Conservation (phyloP, 2,329 filamentous ascomycete genomes). For the Plectosphaerella cucumerina region DNA sequence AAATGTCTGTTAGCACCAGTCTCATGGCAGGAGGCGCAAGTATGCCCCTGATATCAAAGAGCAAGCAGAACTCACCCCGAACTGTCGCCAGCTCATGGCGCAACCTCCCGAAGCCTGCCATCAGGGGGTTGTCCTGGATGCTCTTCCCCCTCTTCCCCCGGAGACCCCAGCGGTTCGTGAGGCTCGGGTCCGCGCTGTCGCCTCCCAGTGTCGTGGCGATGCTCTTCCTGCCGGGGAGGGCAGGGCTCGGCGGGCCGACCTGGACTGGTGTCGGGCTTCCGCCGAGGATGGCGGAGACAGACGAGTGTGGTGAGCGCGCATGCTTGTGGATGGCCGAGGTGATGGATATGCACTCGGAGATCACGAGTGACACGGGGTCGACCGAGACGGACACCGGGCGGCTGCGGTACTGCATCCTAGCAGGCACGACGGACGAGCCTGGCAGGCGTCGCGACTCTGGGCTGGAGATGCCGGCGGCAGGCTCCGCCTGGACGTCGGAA, state of each 20-base stretch:
- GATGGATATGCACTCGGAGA: constrained; percentile 97
- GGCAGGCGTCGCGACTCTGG: constrained; percentile 16
- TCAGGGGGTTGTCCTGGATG: constrained; percentile 95
- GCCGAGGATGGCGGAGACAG: constrained; percentile 90
- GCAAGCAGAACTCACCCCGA: constrained; percentile 52
- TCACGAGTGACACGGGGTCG: constrained; percentile 87
- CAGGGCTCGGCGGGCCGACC: constrained; percentile 42
- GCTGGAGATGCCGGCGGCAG: constrained; percentile 2
- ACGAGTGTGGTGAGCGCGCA: constrained; percentile 92
- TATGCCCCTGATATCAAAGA: background rate
- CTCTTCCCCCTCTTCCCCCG: constrained; percentile 94
- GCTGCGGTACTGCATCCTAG: constrained; percentile 55
- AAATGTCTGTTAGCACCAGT: constrained; percentile 17
- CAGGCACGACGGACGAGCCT: constrained; percentile 18
- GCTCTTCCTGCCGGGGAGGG: constrained; percentile 36
- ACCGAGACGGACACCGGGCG: constrained; percentile 74
- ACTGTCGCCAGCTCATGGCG: constrained; percentile 83
- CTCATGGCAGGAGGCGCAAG: background rate
- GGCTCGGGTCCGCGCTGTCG: constrained; percentile 49
- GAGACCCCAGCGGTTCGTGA: constrained; percentile 86
- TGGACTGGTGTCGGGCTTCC: constrained; percentile 60
- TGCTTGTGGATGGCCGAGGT: constrained; percentile 98
- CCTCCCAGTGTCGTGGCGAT: constrained; percentile 26
- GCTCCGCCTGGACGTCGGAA: constrained; percentile 4
- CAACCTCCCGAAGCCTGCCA: constrained; percentile 88